Evolutionary conservation across 306 rosid genomes (phyloP), one percentile per base, ranked within the genome.

Genomic region (Castanea mollissima): DNA sequence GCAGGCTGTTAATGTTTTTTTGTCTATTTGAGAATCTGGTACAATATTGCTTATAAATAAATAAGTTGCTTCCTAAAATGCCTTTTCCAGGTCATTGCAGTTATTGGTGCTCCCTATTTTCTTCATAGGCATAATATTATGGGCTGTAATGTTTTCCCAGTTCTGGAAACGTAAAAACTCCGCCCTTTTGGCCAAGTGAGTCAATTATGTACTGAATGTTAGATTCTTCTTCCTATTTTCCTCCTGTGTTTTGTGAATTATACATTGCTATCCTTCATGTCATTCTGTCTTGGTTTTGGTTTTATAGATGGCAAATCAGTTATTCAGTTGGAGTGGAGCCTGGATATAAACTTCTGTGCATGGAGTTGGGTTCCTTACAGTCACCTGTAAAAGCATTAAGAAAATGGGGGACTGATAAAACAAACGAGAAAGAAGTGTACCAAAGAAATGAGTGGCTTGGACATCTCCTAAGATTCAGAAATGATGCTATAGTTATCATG

Each of bases 81-180:
- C 71, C 32, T 75, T 80, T 72, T 78, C 34, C 79, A 95, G 99
- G 94, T 84, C 98, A 52, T 54, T 88, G 90, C 89, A 83, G 80
- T 75, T 95, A 79, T 85, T 90, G 55, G 87, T 86, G 76, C 94
- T 95, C 52, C 96, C 99, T 27, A 54, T 85, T 86, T 95, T 95
- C 93, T 89, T 93, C 69, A 19, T 95, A 16, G 55, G 88, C 85
- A 89, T 93, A 79, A 88, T 82, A 34, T 81, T 95, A 46, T 95
- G 99, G 99, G 99, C 98, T 49, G 75, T 91, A 76, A 90, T 89
- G 89, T 95, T 93, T 84, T 88, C 89, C 85, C 99, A 95, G 85
- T 95, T 95, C 87, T 95, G 99, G 99, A 93, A 87, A 82, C 96
- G 99, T 46, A 95, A 93, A 88, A 95, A 95, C 72, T 64, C 90